Conservation (phyloP, 2,329 filamentous ascomycete genomes). For the Colletotrichum limetticola region DNA sequence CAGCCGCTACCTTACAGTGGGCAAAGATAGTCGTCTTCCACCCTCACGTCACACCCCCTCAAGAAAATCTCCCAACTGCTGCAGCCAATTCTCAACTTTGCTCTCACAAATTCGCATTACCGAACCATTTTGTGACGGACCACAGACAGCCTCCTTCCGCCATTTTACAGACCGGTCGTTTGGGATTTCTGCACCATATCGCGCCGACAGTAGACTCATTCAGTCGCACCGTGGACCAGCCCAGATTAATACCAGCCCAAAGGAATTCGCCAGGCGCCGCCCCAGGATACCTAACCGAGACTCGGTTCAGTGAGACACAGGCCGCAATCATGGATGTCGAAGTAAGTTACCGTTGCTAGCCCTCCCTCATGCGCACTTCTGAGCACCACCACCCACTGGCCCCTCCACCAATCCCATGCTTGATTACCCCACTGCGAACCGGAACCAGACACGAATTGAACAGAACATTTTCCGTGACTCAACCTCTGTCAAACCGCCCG, state of each 20-base stretch:
- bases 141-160: slow-evolving; percentile 9
- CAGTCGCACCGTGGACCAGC: background rate
- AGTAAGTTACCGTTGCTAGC: slow-evolving; percentile 42
- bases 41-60: slow-evolving; percentile 31
- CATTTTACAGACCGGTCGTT: slow-evolving; percentile 13
- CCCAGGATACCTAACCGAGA: slow-evolving; percentile 35
- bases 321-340: slow-evolving; percentile 45
- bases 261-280: background rate
- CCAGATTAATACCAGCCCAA: background rate
- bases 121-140: slow-evolving; percentile 9
- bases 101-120: slow-evolving; percentile 28
- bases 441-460: slow-evolving; percentile 28
- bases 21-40: slow-evolving; percentile 5
- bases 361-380: slow-evolving; percentile 33
- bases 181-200: background rate
- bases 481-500: background rate
- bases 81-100: slow-evolving; percentile 10
- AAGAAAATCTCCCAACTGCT: slow-evolving; percentile 26
- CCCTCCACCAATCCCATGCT: slow-evolving; percentile 31
- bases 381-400: slow-evolving; percentile 27
- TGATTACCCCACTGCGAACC: slow-evolving; percentile 33
- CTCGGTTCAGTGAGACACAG: slow-evolving; percentile 30
- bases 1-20: slow-evolving; percentile 1
- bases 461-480: slow-evolving; percentile 33
- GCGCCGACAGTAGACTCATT: slow-evolving; percentile 1